phyloP scores from a whole-genome alignment of 1,284 basidiomycete genomes.

The Takashimella tepidaria region DNA sequence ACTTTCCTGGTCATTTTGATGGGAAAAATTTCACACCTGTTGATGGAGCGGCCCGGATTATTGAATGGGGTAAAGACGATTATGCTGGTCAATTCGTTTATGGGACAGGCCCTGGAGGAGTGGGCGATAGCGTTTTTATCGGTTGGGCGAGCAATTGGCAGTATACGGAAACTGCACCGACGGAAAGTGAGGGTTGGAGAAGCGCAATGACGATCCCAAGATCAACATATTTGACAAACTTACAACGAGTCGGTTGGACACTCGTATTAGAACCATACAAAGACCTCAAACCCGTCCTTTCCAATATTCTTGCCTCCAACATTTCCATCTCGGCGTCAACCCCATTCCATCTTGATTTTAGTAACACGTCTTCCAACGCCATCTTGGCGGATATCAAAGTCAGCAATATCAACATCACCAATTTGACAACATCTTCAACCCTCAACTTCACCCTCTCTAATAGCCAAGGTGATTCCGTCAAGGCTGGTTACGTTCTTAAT shows the following conservation, averaged over 20 bases:
- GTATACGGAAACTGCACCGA: slow-evolving; percentile 46
- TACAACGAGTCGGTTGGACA: slow-evolving; percentile 34
- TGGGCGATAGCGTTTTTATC: slow-evolving; percentile 33
- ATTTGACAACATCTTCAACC: slow-evolving; percentile 2
- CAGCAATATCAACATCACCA: slow-evolving; percentile 13
- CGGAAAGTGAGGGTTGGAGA: slow-evolving; percentile 41
- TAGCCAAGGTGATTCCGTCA: slow-evolving; percentile 16
- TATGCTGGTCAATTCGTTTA: slow-evolving; percentile 48
- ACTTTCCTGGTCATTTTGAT: slow-evolving; percentile 48
- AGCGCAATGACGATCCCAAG: slow-evolving; percentile 40
- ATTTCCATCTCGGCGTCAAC: background rate
- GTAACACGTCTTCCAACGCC: slow-evolving; percentile 24
- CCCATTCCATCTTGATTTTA: background rate
- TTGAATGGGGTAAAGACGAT: slow-evolving; percentile 49
- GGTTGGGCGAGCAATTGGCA: slow-evolving; percentile 50
- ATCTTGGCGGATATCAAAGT: slow-evolving; percentile 41
- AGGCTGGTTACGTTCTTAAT: slow-evolving; percentile 33
- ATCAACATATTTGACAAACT: slow-evolving; percentile 35
- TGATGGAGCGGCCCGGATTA: slow-evolving; percentile 36
- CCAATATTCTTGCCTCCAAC: slow-evolving; percentile 11
- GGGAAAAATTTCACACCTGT: slow-evolving; percentile 43
- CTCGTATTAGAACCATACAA: slow-evolving; percentile 36
- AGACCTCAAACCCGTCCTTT: slow-evolving; percentile 26
- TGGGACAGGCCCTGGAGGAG: slow-evolving; percentile 13
- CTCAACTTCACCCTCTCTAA: slow-evolving; percentile 30